Conservation (phyloP, 1,284 basidiomycete genomes). For the Quambalaria eucalypti region DNA sequence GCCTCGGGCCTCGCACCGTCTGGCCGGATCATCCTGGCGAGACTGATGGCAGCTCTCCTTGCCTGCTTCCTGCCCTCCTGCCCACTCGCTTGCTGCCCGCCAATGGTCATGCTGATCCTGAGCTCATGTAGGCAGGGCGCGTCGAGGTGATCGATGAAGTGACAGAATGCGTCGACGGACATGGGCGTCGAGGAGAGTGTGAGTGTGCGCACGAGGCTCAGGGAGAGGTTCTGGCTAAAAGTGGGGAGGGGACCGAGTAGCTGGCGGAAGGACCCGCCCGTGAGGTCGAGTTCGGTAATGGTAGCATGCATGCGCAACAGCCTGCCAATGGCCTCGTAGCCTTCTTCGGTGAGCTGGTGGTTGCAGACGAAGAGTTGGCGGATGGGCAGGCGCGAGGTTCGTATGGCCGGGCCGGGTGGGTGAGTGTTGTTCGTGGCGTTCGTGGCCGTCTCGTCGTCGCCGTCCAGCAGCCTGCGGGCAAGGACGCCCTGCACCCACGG, state of each 20-base stretch:
- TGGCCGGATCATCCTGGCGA: background rate
- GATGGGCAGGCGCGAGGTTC: background rate
- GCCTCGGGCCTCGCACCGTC: too few species aligned
- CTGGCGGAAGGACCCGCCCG: background rate
- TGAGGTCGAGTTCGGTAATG: background rate
- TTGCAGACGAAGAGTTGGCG: background rate
- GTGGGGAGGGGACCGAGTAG: background rate
- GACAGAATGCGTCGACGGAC: background rate
- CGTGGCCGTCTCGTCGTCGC: too few species aligned
- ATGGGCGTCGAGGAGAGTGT: background rate
- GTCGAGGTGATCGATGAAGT: background rate
- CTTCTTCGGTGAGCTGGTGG: background rate
- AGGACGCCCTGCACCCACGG: too few species aligned
- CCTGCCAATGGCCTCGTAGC: background rate
- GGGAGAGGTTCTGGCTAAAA: background rate
- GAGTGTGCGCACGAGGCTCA: background rate
- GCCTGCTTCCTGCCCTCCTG: background rate
- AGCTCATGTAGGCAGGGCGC: conserved; percentile 1
- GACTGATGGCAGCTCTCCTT: background rate
- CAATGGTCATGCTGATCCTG: background rate
- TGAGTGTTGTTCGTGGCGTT: too few species aligned
- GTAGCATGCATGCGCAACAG: background rate
- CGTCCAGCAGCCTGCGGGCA: too few species aligned
- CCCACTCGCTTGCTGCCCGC: background rate
- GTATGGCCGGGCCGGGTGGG: background rate